Base-by-base conservation (phyloP, 2,329 filamentous ascomycete genomes). In the Alternaria sp. region DNA sequence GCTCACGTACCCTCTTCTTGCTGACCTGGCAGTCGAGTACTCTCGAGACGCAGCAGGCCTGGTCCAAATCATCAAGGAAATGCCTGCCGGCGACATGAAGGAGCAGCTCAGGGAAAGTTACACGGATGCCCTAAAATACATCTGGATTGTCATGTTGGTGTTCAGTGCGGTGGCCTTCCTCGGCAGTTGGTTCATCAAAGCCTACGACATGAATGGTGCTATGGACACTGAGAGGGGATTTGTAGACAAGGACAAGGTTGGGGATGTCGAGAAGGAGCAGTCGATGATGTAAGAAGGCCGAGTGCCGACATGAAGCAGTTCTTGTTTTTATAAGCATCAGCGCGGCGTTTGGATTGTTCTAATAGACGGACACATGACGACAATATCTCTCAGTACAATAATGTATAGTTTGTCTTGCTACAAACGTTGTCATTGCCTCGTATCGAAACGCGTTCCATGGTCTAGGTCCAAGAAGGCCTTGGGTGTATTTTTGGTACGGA, bases 31-130 rank as follows among this genome's bases (percentile, higher is more conserved):
- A 0, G 73, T 65, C 3, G 79, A 81, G 49, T 86, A 86, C 70
- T 85, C 85, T 11, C 81, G 82, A 54, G 86, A 90, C 71, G 86
- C 87, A 0, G 86, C 87, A 0, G 84, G 83, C 0, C 79, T 90
- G 12, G 86, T 90, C 0, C 80, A 85, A 60, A 78, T 89, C 55
- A 88, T 89, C 73, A 85, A 85, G 71, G 70, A 70, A 1, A 86
- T 89, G 81, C 79, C 82, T 12, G 77, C 73, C 8, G 81, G 81
- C 0, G 70, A 83, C 38, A 75, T 88, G 48, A 82, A 85, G 59
- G 63, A 72, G 2, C 72, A 78, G 46, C 60, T 78, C 25, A 68
- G 63, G 20, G 76, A 81, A 49, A 83, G 83, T 3, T 89, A 88
- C 68, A 82, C 84, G 0, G 83, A 86, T 68, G 82, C 82, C 20